Evolutionary conservation across 352 stramenopile species (phyloP).

Genomic region (Phytophthora idaei): DNA sequence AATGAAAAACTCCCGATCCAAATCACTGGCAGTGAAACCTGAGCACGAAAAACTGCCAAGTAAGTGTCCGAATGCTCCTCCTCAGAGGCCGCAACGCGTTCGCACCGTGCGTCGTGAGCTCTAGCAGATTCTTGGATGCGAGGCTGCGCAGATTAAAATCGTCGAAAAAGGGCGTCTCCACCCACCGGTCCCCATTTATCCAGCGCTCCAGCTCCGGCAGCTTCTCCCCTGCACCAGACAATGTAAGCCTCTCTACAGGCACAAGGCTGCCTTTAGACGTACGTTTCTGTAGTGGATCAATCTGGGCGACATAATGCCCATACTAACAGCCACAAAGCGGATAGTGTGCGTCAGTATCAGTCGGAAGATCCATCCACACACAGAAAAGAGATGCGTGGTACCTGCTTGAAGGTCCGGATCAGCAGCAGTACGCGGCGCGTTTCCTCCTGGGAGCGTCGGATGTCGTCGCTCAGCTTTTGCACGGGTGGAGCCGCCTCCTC

Average conservation of each 20-base stretch:
- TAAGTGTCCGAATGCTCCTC: constrained; percentile 3
- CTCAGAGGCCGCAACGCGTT: constrained; percentile 1
- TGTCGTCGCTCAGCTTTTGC: constrained; percentile 77
- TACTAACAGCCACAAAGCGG: constrained; percentile 45
- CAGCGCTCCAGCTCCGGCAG: constrained; percentile 84
- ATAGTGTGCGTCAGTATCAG: not conserved
- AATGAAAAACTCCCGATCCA: constrained; percentile 94
- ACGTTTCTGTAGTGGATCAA: constrained; percentile 87
- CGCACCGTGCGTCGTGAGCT: constrained; percentile 81
- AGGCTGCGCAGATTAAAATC: constrained; percentile 87
- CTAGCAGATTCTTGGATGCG: constrained; percentile 80
- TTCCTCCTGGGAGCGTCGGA: constrained; percentile 86
- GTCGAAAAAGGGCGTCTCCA: constrained; percentile 88
- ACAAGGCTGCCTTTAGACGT: not conserved
- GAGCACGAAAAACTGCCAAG: constrained; percentile 4
- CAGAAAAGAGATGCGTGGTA: constrained; percentile 5
- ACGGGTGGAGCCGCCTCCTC: constrained; percentile 30
- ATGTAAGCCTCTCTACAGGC: not conserved
- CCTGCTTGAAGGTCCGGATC: constrained; percentile 90
- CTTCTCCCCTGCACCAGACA: constrained; percentile 59
- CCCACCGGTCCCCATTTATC: constrained; percentile 83
- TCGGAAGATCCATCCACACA: not conserved
- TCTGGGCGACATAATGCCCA: constrained; percentile 88
- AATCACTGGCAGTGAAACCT: constrained; percentile 90
- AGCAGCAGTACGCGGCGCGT: constrained; percentile 80